A percentile compares a stretch with the other conserved stretches of the same genome.
Conservation (phyloP, 129 eudicot species). For the Escallonia rubra region DNA sequence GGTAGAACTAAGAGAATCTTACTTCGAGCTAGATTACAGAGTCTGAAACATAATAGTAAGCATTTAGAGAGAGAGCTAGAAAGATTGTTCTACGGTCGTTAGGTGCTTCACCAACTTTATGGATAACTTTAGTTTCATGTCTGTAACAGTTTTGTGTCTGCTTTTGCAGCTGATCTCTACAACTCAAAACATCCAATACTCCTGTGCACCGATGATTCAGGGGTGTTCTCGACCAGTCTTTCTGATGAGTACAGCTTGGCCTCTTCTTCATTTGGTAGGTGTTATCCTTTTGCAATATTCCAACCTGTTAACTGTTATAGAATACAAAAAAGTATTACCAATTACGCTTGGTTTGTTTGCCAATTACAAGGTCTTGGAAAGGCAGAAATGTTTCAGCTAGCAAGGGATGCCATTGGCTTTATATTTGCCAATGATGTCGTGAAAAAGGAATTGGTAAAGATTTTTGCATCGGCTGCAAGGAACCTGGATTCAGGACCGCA, state of each 20-base stretch:
- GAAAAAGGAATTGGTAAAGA: conserved; percentile 38
- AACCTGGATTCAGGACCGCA: conserved; percentile 27
- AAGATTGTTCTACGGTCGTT: too few species aligned
- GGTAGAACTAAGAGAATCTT: not conserved
- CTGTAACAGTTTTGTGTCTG: conserved; percentile 11
- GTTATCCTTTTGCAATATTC: not conserved
- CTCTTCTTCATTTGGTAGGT: conserved; percentile 70
- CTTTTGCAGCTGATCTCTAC: conserved; percentile 60
- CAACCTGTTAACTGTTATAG: too few species aligned
- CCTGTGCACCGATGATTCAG: conserved; percentile 85
- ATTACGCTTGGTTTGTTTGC: conserved; percentile 12
- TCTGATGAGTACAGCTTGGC: conserved; percentile 70
- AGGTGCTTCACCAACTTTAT: too few species aligned
- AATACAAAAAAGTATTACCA: not conserved
- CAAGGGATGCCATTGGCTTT: conserved; percentile 54
- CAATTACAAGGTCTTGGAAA: conserved; percentile 49
- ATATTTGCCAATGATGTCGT: conserved; percentile 64
- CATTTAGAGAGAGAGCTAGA: too few species aligned
- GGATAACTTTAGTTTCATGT: not conserved
- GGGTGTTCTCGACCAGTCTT: conserved; percentile 83
- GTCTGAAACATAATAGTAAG: too few species aligned
- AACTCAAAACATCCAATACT: conserved; percentile 69
- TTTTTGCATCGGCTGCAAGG: conserved; percentile 38
- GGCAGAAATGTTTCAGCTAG: conserved; percentile 61
- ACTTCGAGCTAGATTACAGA: too few species aligned